Percentiles rank a stretch among this genome's conserved stretches.
Evolutionary conservation across 805 yeast genomes (phyloP).

Genomic region (Ogataea pini): DNA sequence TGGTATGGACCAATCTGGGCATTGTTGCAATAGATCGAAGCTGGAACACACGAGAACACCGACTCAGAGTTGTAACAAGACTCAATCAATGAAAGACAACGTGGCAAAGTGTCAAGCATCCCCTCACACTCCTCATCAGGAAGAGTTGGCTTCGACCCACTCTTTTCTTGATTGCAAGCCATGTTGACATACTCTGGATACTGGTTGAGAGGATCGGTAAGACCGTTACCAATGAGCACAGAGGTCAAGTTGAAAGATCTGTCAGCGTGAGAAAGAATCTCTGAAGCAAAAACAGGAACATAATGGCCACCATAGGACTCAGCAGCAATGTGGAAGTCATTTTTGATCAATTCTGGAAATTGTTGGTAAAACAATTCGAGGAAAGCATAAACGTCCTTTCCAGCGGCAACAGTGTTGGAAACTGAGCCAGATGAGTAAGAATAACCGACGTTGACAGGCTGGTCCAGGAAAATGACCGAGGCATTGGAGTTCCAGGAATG

Average conservation of each 20-base stretch:
- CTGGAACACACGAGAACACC: conserved; percentile 63
- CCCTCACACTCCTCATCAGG: conserved; percentile 66
- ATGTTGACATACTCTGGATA: conserved; percentile 81
- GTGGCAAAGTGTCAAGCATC: conserved; percentile 62
- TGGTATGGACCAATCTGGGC: conserved; percentile 60
- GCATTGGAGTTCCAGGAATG: conserved; percentile 92
- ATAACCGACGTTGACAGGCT: conserved; percentile 91
- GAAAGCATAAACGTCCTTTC: conserved; percentile 82
- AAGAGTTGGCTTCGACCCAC: conserved; percentile 73
- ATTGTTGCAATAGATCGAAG: conserved; percentile 60
- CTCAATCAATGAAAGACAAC: conserved; percentile 62
- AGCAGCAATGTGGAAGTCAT: conserved; percentile 76
- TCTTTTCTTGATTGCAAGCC: conserved; percentile 83
- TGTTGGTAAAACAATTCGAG: conserved; percentile 78
- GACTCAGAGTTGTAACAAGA: conserved; percentile 64
- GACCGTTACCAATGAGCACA: conserved; percentile 88
- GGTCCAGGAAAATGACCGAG: conserved; percentile 86
- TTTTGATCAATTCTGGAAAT: conserved; percentile 67
- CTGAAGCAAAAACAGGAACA: conserved; percentile 66
- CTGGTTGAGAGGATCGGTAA: conserved; percentile 82
- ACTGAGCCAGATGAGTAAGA: conserved; percentile 71
- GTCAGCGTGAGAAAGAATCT: conserved; percentile 54
- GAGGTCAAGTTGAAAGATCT: conserved; percentile 68
- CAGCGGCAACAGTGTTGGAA: conserved; percentile 76
- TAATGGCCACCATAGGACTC: conserved; percentile 87